Base-by-base conservation (phyloP, 2,329 filamentous ascomycete species). In the Ophiosphaerella narmari region DNA sequence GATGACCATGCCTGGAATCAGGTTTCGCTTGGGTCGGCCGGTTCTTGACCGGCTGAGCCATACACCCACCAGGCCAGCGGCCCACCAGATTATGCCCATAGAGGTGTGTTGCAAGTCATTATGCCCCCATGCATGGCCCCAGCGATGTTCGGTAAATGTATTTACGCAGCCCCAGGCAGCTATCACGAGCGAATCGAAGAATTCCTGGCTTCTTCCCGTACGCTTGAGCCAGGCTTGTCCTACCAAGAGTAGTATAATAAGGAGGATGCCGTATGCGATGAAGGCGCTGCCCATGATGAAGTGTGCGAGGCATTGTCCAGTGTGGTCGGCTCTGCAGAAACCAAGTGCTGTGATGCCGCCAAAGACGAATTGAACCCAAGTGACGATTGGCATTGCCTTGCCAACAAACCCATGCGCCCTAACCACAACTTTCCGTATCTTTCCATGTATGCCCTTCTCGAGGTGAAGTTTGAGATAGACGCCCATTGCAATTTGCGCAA, bases 41-140 rank as follows among this genome's bases (percentile, higher is more conserved):
- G 93, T 86, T 48, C 90, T 85, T 69, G 87, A 90, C 55, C 85
- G 84, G 71, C 91, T 96, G 34, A 99, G 80, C 94, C 93, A 99
- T 44, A 99, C 82, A 36, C 94, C 94, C 9, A 93, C 83, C 26
- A 99, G 78, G 21, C 94, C 94, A 7, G 94, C 93, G 64, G 86
- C 89, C 93, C 93, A 99, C 94, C 94, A 99, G 43, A 99, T 86
- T 55, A 99, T 85, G n/a, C 94, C 94, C 93, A 99, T 97, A n/a
- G 89, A 90, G 0, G 94, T 99, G 74, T 99, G 94, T 73, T 99
- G 93, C 77, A 96, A 85, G 73, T 99, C 94, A 68, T 97, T 97
- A 74, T 84, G 86, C 44, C 89, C 91, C 94, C 94, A 99, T 0
- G 84, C 82, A 1, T 81, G 81, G 46, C 94, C 94, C 94, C 94